Conservation (phyloP, 1,139 yeast genomes). For the Geotrichum reessii region DNA sequence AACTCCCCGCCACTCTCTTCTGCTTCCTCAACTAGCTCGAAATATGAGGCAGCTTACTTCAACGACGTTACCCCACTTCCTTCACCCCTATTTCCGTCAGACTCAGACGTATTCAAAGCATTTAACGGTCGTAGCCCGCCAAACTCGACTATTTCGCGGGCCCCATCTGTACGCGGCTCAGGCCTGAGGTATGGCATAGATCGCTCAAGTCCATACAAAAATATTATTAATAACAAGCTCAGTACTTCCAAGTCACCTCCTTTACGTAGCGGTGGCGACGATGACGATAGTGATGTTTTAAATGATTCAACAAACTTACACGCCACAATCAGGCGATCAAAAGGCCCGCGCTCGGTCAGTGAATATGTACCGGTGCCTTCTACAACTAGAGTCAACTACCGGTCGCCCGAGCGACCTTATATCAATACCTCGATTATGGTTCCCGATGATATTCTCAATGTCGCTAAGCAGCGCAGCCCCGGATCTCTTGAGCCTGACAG, state of each 20-base stretch:
- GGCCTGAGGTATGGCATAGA: constrained; percentile 8
- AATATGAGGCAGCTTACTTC: constrained; percentile 10
- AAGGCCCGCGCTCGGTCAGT: constrained; percentile 12
- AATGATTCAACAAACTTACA: constrained; percentile 4
- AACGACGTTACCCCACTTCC: constrained; percentile 32
- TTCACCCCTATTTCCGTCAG: constrained; percentile 29
- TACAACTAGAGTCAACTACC: background rate
- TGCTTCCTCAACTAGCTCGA: constrained; percentile 8
- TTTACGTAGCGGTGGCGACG: background rate
- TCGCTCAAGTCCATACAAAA: constrained; percentile 5
- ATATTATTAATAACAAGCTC: background rate
- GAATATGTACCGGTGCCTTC: constrained; percentile 17
- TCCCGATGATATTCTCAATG: background rate
- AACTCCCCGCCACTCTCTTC: constrained; percentile 5
- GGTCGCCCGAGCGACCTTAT: background rate
- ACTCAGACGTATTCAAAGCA: constrained; percentile 23
- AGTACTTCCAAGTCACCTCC: constrained; percentile 2
- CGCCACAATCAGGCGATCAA: background rate
- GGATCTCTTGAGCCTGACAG: background rate
- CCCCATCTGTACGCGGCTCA: constrained; percentile 15
- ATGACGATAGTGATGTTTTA: constrained; percentile 1
- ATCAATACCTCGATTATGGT: background rate
- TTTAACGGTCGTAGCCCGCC: constrained; percentile 27
- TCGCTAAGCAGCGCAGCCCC: background rate
- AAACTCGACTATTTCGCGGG: constrained; percentile 26